Conservation (phyloP, 2,329 filamentous ascomycete species). For the Fusarium sp. region DNA sequence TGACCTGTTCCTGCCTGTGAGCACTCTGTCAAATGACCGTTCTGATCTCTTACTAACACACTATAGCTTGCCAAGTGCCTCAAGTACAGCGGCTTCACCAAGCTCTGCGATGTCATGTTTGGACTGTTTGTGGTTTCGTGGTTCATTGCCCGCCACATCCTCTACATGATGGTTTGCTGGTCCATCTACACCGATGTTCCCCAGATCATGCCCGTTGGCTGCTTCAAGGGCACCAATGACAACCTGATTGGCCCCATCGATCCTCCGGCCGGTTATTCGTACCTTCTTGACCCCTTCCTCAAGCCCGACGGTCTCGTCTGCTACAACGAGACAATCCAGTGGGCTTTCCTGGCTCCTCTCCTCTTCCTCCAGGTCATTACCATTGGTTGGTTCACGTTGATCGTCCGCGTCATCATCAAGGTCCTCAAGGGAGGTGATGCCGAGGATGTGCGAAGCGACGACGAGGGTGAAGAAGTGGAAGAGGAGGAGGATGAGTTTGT, state of each 20-base stretch:
- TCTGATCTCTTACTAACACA: conserved; percentile 66
- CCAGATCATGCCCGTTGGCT: conserved; percentile 63
- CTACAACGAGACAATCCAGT: conserved; percentile 79
- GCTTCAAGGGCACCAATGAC: conserved; percentile 71
- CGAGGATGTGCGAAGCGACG: conserved; percentile 89
- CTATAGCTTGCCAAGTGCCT: conserved; percentile 89
- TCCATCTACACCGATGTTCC: conserved; percentile 56
- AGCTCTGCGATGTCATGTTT: conserved; percentile 83
- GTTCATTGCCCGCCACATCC: conserved; percentile 83
- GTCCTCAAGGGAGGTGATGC: conserved; percentile 81
- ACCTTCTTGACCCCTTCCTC: conserved; percentile 79
- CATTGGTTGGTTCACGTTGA: conserved; percentile 90
- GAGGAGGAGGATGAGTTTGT: conserved; percentile 65
- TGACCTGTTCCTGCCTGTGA: conserved; percentile 86
- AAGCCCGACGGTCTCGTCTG: conserved; percentile 80
- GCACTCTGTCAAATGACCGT: conserved; percentile 81
- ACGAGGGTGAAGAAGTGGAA: conserved; percentile 72
- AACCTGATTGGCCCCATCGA: conserved; percentile 65
- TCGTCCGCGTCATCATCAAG: conserved; percentile 81
- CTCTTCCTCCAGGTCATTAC: conserved; percentile 83
- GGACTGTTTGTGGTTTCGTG: conserved; percentile 87
- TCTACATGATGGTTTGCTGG: conserved; percentile 84
- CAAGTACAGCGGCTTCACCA: conserved; percentile 85
- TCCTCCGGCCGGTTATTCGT: conserved; percentile 62
- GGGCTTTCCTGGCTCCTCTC: conserved; percentile 80